Evolutionary conservation across 2,329 filamentous ascomycete species (phyloP), one percentile per base, ranked within the genome.

Genomic region (Bimuria novae-zelandiae): DNA sequence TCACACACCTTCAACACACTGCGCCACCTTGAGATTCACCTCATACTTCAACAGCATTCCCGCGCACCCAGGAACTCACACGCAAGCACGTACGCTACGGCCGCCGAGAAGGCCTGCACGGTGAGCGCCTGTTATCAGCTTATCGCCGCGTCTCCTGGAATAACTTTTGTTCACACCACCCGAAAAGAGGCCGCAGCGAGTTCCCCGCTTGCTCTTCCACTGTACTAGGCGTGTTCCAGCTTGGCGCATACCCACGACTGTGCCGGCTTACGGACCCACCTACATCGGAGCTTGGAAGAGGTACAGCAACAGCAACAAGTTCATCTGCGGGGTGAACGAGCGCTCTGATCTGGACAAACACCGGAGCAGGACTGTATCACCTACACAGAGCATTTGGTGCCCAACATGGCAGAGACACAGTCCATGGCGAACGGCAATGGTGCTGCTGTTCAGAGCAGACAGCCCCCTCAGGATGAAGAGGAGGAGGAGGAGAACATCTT

Each of bases 401-500:
- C 32, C 44, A 60, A 53, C 51, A 73, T 73, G 68, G 59, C 65
- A 32, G 59, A 58, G 35, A 61, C 61, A 55, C 54, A 42, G 37
- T 50, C 57, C 12, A 46, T 56, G 47, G 53, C 61, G 23, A 61
- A 63, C 43, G 63, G 59, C 49, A 70, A 68, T 51, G 60, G 68
- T 55, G 59, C 59, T 17, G 62, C 68, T 37, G 58, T 61, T 12
- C 54, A 56, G 51, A 58, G 37, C 40, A 51, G 32, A 14, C 41
- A 52, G 33, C 29, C 27, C 14, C 47, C 56, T 36, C 49, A 58
- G 35, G 61, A 73, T n/a, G n/a, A n/a, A 23, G 64, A 71, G 49
- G 65, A 72, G n/a, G 62, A 77, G 39, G 79, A 77, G 40, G 79
- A 82, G 75, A 82, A 82, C 70, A 81, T 82, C 65, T 82, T 81